Percentiles rank a stretch among this genome's conserved stretches.
phyloP scores from a whole-genome alignment of 1,139 yeast species.

The Zygosaccharomyces sapae region DNA sequence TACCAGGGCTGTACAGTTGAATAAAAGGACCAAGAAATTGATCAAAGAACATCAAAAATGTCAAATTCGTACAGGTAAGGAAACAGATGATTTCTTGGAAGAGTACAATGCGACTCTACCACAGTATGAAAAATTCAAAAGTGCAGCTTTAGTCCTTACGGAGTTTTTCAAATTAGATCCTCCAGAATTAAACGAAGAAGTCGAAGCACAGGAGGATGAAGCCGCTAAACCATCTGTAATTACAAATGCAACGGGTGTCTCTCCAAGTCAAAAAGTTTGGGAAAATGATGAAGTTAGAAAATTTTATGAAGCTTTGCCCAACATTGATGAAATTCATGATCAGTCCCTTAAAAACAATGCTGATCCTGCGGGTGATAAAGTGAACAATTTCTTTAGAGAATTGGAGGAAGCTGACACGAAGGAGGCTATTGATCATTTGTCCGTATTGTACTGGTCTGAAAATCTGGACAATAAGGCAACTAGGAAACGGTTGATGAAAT shows the following conservation, averaged over 20 bases:
- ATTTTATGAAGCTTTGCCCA: constrained; percentile 55
- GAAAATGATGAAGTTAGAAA: constrained; percentile 57
- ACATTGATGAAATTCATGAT: constrained; percentile 26
- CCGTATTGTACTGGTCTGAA: constrained; percentile 48
- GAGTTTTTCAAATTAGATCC: constrained; percentile 38
- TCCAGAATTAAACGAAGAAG: constrained; percentile 33
- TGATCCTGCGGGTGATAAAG: constrained; percentile 42
- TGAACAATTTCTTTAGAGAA: constrained; percentile 44
- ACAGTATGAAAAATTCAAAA: constrained; percentile 45
- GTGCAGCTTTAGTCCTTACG: constrained; percentile 46
- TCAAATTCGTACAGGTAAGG: constrained; percentile 62
- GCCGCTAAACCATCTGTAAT: constrained; percentile 21
- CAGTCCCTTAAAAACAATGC: constrained; percentile 10
- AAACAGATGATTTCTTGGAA: constrained; percentile 49
- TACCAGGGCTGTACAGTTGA: constrained; percentile 38
- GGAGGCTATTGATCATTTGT: constrained; percentile 53
- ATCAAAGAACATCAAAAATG: constrained; percentile 47
- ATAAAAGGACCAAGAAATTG: constrained; percentile 39
- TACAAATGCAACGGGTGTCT: constrained; percentile 23
- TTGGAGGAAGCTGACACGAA: constrained; percentile 46
- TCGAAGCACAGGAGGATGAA: constrained; percentile 29
- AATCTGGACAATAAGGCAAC: constrained; percentile 71
- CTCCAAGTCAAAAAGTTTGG: constrained; percentile 48
- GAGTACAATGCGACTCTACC: constrained; percentile 42
- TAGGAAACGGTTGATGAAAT: constrained; percentile 53